A percentile compares a stretch with the other conserved stretches of the same genome.
phyloP scores from a whole-genome alignment of 768 basidiomycete species.

The Boletus speciosus region DNA sequence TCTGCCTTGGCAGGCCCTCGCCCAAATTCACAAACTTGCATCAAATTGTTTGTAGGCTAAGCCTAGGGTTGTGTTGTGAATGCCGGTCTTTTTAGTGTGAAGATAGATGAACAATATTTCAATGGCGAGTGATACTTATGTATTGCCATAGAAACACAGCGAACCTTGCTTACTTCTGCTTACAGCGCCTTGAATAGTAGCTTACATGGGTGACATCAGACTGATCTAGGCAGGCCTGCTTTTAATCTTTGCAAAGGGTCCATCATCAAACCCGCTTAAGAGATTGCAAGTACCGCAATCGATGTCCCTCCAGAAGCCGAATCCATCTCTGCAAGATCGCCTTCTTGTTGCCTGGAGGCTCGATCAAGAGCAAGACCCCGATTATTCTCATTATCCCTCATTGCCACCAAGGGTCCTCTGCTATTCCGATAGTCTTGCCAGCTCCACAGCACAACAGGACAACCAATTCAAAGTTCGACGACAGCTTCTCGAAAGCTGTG shows the following conservation, averaged over 20 bases:
- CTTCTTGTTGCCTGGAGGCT: slow-evolving; percentile 4
- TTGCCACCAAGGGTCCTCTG: slow-evolving; percentile 1
- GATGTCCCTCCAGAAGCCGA: background rate
- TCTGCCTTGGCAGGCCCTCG: no score
- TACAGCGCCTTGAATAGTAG: no score
- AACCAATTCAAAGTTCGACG: background rate
- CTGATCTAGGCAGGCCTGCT: background rate
- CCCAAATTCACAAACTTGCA: no score
- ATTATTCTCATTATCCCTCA: background rate
- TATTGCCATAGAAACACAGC: no score
- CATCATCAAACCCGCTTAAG: background rate
- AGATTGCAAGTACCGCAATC: background rate
- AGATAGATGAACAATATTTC: no score
- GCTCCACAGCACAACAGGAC: background rate
- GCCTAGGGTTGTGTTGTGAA: no score
- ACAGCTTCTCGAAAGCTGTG: slow-evolving; percentile 8
- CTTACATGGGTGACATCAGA: background rate
- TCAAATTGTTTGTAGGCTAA: no score
- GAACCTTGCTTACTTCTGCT: no score
- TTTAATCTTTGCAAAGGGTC: no score
- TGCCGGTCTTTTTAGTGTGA: no score
- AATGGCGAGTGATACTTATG: no score
- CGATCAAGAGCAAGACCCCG: background rate
- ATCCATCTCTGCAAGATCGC: background rate
- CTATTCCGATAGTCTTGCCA: background rate